Evolutionary conservation across 2,329 filamentous ascomycete genomes (phyloP).

Genomic region (Fusarium nodosum): DNA sequence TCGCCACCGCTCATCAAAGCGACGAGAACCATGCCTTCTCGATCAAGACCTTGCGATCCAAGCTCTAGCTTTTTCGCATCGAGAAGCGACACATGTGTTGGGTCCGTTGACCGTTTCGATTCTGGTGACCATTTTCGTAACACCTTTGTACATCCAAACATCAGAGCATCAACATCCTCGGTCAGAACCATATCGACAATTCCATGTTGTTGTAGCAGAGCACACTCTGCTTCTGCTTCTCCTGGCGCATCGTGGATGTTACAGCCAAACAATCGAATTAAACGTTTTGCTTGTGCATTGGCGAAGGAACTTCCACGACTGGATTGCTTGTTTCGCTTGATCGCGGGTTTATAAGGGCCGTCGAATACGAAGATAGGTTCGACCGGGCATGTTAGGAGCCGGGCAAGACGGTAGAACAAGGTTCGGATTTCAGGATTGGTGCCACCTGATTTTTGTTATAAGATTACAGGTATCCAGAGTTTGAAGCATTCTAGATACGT

Average conservation of each 20-base stretch:
- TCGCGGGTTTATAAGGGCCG: conserved; percentile 83
- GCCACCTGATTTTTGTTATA: conserved; percentile 68
- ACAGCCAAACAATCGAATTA: conserved; percentile 89
- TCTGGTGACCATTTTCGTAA: conserved; percentile 88
- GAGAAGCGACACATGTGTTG: conserved; percentile 90
- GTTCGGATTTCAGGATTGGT: conserved; percentile 91
- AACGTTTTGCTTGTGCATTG: conserved; percentile 82
- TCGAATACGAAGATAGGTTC: conserved; percentile 93
- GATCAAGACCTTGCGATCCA: conserved; percentile 74
- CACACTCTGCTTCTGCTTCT: conserved; percentile 96
- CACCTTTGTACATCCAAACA: conserved; percentile 90
- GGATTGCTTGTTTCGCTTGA: conserved; percentile 88
- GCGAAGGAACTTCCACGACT: conserved; percentile 75
- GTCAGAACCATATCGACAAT: conserved; percentile 94
- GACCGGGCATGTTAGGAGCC: conserved; percentile 81
- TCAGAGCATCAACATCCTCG: conserved; percentile 96
- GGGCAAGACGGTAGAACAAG: conserved; percentile 90
- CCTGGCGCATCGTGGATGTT: conserved; percentile 88
- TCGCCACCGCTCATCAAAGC: conserved; percentile 96
- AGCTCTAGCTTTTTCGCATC: conserved; percentile 69
- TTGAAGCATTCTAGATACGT: conserved; percentile 5
- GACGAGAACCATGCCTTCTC: conserved; percentile 92
- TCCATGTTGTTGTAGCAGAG: conserved; percentile 82
- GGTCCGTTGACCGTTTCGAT: conserved; percentile 71
- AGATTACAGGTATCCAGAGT: neutral